phyloP scores from a whole-genome alignment of 2,329 filamentous ascomycete species.

The Sporothrix globosa region DNA sequence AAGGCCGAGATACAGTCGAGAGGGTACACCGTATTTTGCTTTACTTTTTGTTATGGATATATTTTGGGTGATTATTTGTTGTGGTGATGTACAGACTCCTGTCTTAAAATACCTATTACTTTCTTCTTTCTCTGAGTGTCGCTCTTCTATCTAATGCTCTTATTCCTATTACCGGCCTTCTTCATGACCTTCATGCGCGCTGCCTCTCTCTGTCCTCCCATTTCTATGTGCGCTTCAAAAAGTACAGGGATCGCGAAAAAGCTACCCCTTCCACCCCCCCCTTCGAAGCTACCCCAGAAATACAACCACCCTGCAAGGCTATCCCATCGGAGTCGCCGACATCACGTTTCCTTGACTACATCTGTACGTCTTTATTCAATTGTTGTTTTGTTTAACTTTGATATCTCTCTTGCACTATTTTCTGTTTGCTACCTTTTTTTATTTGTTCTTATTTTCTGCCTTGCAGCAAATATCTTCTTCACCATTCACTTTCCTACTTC shows the following conservation, averaged over 20 bases:
- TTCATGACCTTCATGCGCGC: neutral
- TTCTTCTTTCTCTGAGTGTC: neutral
- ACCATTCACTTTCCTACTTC: neutral
- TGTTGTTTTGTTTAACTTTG: neutral
- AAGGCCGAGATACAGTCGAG: neutral
- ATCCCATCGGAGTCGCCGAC: conserved; percentile 20
- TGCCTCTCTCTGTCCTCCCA: neutral
- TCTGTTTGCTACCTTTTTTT: neutral
- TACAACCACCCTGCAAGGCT: conserved; percentile 20
- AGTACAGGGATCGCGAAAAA: conserved; percentile 15
- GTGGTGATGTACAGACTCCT: neutral
- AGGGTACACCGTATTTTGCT: neutral
- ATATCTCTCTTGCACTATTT: neutral
- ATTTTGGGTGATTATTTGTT: neutral
- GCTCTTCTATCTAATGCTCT: neutral
- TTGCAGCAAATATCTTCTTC: neutral
- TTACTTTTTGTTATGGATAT: neutral
- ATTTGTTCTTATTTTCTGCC: neutral
- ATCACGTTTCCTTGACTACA: conserved; percentile 3
- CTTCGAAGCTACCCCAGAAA: conserved; percentile 18
- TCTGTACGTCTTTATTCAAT: conserved; percentile 1
- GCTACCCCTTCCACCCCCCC: conserved; percentile 3
- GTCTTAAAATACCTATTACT: neutral
- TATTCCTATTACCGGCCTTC: neutral
- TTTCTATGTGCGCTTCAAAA: conserved; percentile 8